Percentiles rank a stretch among this genome's conserved stretches.
Conservation (phyloP, 768 basidiomycete species). For the Psilocybe tampanensis region DNA sequence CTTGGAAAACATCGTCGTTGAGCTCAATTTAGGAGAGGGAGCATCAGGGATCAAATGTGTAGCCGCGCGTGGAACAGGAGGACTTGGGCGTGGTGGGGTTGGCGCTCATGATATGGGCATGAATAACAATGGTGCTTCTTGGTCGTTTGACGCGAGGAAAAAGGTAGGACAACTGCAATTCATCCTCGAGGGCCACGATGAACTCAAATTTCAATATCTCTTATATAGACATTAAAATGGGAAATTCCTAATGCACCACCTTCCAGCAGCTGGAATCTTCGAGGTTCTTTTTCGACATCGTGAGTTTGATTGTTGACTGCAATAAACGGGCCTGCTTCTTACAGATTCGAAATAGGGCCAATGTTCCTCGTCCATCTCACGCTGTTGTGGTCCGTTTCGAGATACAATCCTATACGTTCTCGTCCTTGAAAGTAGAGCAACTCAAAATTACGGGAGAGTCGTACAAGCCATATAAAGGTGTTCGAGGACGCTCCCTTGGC, state of each 20-base stretch:
- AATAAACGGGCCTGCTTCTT: background rate
- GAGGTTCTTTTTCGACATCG: slow-evolving; percentile 75
- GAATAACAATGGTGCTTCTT: slow-evolving; percentile 55
- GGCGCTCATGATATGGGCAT: slow-evolving; percentile 33
- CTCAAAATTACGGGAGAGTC: slow-evolving; percentile 75
- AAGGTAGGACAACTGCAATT: slow-evolving; percentile 43
- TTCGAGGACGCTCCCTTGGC: slow-evolving; percentile 68
- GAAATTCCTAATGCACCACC: slow-evolving; percentile 69
- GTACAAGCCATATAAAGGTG: slow-evolving; percentile 93
- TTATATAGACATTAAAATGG: slow-evolving; percentile 72
- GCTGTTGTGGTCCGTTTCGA: slow-evolving; percentile 76
- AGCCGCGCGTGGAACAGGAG: slow-evolving; percentile 57
- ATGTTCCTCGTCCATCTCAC: slow-evolving; percentile 66
- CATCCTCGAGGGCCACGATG: background rate
- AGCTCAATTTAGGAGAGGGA: slow-evolving; percentile 75
- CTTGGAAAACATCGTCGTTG: slow-evolving; percentile 72
- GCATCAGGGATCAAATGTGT: slow-evolving; percentile 76
- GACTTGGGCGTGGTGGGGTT: slow-evolving; percentile 37
- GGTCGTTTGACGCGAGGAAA: slow-evolving; percentile 77
- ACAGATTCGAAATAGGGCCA: slow-evolving; percentile 23
- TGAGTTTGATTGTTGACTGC: slow-evolving; percentile 42
- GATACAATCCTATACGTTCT: slow-evolving; percentile 72
- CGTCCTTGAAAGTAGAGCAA: slow-evolving; percentile 83
- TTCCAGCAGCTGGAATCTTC: slow-evolving; percentile 70
- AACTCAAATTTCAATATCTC: background rate